Conservation (phyloP, 1,139 yeast species). For the Yamadazyma songkhlaensis region DNA sequence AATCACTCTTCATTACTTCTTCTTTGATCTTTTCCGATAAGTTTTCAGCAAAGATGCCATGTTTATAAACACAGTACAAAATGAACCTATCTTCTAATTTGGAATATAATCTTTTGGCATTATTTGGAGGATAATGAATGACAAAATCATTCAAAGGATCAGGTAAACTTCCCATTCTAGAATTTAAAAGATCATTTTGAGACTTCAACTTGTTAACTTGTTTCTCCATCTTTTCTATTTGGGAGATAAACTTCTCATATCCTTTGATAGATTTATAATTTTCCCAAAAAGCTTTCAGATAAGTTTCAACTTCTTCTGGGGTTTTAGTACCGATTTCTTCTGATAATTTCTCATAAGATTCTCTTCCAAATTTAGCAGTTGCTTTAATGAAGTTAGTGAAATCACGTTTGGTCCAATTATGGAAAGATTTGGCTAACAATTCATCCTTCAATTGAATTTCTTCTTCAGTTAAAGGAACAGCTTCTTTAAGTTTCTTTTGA, state of each 20-base stretch:
- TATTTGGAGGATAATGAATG: constrained; percentile 88
- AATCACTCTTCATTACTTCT: constrained; percentile 67
- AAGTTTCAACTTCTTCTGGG: constrained; percentile 63
- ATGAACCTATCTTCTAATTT: constrained; percentile 85
- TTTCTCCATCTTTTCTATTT: constrained; percentile 86
- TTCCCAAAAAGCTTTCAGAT: constrained; percentile 73
- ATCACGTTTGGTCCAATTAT: constrained; percentile 84
- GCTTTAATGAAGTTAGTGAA: constrained; percentile 82
- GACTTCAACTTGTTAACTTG: constrained; percentile 59
- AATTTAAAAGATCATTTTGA: constrained; percentile 65
- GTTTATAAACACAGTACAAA: constrained; percentile 66
- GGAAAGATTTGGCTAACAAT: constrained; percentile 65
- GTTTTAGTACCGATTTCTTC: constrained; percentile 66
- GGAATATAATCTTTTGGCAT: constrained; percentile 81
- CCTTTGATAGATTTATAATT: constrained; percentile 76
- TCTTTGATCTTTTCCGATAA: constrained; percentile 75
- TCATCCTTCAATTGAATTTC: constrained; percentile 64
- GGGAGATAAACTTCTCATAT: constrained; percentile 77
- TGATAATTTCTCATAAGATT: constrained; percentile 58
- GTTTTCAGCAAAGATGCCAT: constrained; percentile 71
- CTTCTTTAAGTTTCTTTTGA: constrained; percentile 66
- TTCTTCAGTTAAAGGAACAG: constrained; percentile 72
- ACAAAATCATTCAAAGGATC: constrained; percentile 76
- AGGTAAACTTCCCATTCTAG: constrained; percentile 58
- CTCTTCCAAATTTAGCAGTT: constrained; percentile 77